Evolutionary conservation across 371 early-diverging fungal species (phyloP), one percentile per base, ranked within the genome.

Genomic region (Thermomucor indicae-seudaticae): DNA sequence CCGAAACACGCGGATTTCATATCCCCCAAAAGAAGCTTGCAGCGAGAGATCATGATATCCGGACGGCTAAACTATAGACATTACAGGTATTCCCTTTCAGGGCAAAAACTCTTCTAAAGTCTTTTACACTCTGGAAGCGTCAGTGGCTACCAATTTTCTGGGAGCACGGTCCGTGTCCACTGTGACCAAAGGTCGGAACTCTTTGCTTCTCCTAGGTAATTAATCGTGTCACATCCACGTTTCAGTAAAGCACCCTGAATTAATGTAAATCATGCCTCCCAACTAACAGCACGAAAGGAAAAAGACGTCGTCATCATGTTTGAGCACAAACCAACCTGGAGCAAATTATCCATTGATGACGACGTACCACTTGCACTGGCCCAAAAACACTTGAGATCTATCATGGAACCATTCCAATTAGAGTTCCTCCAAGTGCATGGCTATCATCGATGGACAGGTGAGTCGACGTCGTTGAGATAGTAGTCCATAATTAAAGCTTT

Each of bases 261-360:
- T 1, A 28, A 32, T 11, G 2, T 12, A n/a, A 47, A 31, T 14
- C 43, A 28, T 27, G 11, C 22, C 30, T 30, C 12, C 10, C 46
- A 11, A 31, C 20, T 43, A 5, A 24, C 17, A 51, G 51, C 43
- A 22, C 51, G 43, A 19, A 31, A 37, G 19, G 29, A 51, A n/a
- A 51, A 59, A 0, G 52, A 49, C 35, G 28, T 64, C 14, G 60
- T 65, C 17, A 57, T 72, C 39, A 55, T 58, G 14, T 62, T 72
- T 47, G 69, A 72, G 30, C 69, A 68, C 41, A 49, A 59, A 20
- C 58, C 69, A 12, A 55, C 59, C 12, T 72, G 73, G 73, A 64
- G 61, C 41, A 54, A 58, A 14, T 38, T 60, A 25, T 55, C 57
- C 6, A 46, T 46, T 16, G 40, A 52, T 34, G 43, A 47, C 29